Evolutionary conservation across 495 filamentous ascomycete genomes (phyloP).

Genomic region (Aspergillus bridgeri): DNA sequence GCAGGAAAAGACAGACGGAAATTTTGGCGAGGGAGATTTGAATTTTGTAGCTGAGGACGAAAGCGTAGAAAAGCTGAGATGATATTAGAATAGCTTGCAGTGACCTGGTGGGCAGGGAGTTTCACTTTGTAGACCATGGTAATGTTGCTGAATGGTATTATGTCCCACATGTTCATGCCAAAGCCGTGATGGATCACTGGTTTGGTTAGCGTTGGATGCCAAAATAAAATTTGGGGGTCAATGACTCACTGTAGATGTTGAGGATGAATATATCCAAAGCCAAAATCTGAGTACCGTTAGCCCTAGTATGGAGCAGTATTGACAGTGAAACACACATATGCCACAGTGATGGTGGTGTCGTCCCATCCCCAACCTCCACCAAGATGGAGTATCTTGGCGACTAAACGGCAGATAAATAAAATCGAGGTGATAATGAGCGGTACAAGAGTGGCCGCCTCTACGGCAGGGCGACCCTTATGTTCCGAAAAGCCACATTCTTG

Average conservation of each 20-base stretch:
- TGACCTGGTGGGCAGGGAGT: neutral
- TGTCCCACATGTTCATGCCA: constrained; percentile 32
- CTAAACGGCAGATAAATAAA: constrained; percentile 24
- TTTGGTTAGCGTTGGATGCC: constrained; percentile 1
- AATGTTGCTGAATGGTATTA: constrained; percentile 20
- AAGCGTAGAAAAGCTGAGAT: constrained; percentile 24
- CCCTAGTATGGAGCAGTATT: neutral
- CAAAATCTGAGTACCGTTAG: constrained; percentile 16
- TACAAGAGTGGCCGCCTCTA: constrained; percentile 14
- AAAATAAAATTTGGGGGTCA: neutral
- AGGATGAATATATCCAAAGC: constrained; percentile 19
- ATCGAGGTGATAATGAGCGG: constrained; percentile 25
- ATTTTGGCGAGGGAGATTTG: constrained; percentile 45
- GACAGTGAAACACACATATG: constrained; percentile 17
- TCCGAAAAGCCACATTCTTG: constrained; percentile 19
- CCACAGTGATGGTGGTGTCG: constrained; percentile 27
- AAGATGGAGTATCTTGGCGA: constrained; percentile 26
- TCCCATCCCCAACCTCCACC: constrained; percentile 34
- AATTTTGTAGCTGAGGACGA: constrained; percentile 29
- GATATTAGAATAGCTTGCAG: neutral
- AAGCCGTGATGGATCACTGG: constrained; percentile 28
- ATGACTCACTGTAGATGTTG: constrained; percentile 17
- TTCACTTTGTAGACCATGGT: constrained; percentile 24
- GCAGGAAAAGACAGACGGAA: constrained; percentile 49
- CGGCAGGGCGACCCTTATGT: constrained; percentile 10